Conservation (phyloP, 805 yeast species). For the Lachancea mirantina region DNA sequence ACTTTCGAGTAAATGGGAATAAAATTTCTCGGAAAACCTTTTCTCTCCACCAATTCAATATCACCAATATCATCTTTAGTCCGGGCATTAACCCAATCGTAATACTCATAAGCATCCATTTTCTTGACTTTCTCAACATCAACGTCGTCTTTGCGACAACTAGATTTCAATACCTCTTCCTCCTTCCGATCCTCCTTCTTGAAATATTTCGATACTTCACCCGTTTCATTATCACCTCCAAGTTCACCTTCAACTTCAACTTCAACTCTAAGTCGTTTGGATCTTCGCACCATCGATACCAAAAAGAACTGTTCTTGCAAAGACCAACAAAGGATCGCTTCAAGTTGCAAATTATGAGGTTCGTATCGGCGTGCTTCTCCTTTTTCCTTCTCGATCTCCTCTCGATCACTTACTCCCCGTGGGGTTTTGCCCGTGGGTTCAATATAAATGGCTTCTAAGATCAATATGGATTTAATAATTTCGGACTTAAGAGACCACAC, state of each 20-base stretch:
- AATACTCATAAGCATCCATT: constrained; percentile 22
- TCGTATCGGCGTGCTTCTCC: too few species aligned
- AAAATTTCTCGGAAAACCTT: constrained; percentile 41
- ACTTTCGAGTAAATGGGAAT: constrained; percentile 50
- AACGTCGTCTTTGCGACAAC: constrained; percentile 6
- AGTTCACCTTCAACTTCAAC: constrained; percentile 12
- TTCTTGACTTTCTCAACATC: constrained; percentile 26
- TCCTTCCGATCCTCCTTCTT: constrained; percentile 11
- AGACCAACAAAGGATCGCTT: too few species aligned
- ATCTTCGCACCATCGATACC: constrained; percentile 4
- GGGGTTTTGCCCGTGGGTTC: too few species aligned
- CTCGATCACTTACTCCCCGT: too few species aligned
- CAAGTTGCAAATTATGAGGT: too few species aligned
- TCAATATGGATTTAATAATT: too few species aligned
- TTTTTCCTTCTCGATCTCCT: too few species aligned
- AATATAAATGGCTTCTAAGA: too few species aligned
- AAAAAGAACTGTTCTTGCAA: too few species aligned
- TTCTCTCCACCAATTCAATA: constrained; percentile 3
- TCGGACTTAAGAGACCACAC: too few species aligned
- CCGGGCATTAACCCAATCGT: constrained; percentile 19
- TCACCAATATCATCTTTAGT: constrained; percentile 21
- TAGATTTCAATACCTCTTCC: not conserved
- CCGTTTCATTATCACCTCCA: constrained; percentile 11
- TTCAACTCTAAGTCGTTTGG: constrained; percentile 9
- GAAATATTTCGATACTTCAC: constrained; percentile 19